Conservation (phyloP, 306 rosid genomes). For the Acacia confusa region DNA sequence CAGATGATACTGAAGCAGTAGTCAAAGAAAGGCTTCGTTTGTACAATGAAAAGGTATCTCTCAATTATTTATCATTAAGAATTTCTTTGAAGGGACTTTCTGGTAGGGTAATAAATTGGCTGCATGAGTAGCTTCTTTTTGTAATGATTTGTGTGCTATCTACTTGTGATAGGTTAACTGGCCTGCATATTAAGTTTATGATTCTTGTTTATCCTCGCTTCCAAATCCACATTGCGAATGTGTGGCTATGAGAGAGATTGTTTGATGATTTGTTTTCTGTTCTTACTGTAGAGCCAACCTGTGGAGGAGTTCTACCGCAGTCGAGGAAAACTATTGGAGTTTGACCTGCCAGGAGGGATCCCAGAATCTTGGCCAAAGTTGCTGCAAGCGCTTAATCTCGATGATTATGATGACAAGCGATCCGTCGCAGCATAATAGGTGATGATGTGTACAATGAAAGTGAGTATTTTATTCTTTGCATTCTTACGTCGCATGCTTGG, state of each 20-base stretch:
- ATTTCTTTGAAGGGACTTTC: background rate
- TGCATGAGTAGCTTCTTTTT: background rate
- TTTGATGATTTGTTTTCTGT: constrained; percentile 11
- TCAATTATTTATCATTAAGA: constrained; percentile 2
- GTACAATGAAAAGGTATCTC: constrained; percentile 73
- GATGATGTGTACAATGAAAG: constrained; percentile 29
- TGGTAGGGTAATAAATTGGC: background rate
- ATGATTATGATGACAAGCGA: constrained; percentile 77
- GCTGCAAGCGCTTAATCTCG: constrained; percentile 82
- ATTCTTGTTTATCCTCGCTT: background rate
- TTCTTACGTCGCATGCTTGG: constrained; percentile 43
- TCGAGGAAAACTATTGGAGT: constrained; percentile 75
- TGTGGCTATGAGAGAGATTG: background rate
- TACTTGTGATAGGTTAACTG: background rate
- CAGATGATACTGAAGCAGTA: constrained; percentile 80
- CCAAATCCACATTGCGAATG: background rate
- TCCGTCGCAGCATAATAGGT: constrained; percentile 70
- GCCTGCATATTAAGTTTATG: background rate
- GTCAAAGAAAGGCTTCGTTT: constrained; percentile 79
- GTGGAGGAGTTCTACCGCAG: constrained; percentile 84
- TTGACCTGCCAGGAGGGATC: constrained; percentile 94
- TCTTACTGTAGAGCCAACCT: constrained; percentile 68
- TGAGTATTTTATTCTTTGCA: constrained; percentile 55
- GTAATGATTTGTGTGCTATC: constrained; percentile 2
- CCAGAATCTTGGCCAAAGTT: constrained; percentile 97